These are phyloP conservation scores for Gigaspora rosea DNA, from an alignment of 192 early-diverging fungal species.

Conservation along the genomic window DNA sequence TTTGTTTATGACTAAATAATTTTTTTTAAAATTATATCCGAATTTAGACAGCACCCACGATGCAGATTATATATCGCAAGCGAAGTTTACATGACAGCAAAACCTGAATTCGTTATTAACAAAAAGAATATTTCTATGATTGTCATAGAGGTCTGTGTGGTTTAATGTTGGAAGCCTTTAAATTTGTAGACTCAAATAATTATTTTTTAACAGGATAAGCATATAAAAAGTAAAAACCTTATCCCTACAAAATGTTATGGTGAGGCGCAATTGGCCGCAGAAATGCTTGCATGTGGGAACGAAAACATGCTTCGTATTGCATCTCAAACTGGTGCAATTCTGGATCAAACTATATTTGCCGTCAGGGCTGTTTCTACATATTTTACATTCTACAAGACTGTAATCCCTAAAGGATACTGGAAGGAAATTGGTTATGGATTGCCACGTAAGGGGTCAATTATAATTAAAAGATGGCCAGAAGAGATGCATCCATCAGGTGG, in stretches of 20 bases:
- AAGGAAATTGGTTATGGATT: not conserved
- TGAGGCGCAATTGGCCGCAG: not conserved
- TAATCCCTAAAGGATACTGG: constrained; percentile 7
- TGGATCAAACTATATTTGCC: constrained; percentile 10
- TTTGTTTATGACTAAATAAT: not conserved
- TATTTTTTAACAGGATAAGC: constrained; percentile 10
- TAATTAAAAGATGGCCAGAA: constrained; percentile 24
- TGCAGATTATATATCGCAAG: not conserved
- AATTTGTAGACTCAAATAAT: not conserved
- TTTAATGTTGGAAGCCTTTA: constrained; percentile 13
- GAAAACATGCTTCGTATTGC: constrained; percentile 16
- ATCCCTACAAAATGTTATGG: not conserved
- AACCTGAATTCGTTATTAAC: constrained; percentile 11
- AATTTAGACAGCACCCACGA: not conserved
- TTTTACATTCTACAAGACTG: too few relatives aligned
- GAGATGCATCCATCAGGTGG: not conserved
- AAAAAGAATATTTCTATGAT: constrained; percentile 11
- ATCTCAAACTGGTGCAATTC: not conserved
- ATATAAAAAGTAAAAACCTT: not conserved
- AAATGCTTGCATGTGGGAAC: constrained; percentile 7
- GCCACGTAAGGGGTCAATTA: not conserved
- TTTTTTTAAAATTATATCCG: not conserved
- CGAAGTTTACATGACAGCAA: constrained; percentile 17
- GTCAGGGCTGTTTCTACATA: not conserved
- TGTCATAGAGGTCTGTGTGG: constrained; percentile 15